These are phyloP conservation scores for Sphaerobolus stellatus DNA, from an alignment of 1,284 basidiomycete species.

Conservation along the genomic window DNA sequence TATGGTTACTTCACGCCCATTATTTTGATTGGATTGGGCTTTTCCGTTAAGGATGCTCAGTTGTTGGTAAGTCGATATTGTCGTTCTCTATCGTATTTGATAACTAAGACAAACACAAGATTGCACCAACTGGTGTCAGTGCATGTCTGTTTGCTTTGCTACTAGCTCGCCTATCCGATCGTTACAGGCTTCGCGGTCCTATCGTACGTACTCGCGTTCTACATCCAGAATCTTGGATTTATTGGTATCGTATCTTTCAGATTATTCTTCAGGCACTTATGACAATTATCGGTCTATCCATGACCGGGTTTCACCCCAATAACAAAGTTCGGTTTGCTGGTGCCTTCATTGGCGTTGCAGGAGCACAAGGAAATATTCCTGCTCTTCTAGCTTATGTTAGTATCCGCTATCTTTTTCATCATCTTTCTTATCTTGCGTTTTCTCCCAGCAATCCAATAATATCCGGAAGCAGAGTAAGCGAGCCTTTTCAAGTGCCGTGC, in stretches of 20 bases:
- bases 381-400: conserved; percentile 11
- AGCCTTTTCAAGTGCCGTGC: conserved; percentile 10
- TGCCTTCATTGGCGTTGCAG: conserved; percentile 10
- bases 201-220: conserved; percentile 4
- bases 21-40: conserved; percentile 13
- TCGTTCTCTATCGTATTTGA: neutral
- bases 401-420: neutral
- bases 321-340: conserved; percentile 11
- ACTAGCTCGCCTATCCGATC: conserved; percentile 5
- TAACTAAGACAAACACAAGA: neutral
- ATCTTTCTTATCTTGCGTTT: neutral
- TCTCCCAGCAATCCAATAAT: conserved; percentile 12
- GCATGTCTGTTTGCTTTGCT: conserved; percentile 9
- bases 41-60: conserved; percentile 12
- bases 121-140: conserved; percentile 10
- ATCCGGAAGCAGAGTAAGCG: conserved; percentile 12
- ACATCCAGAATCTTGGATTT: neutral
- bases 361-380: conserved; percentile 12
- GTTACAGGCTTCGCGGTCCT: neutral
- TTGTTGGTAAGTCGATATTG: conserved; percentile 2
- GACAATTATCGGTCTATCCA: conserved; percentile 9
- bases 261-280: conserved; percentile 8
- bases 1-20: conserved; percentile 15
- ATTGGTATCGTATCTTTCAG: neutral
- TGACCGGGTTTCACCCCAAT: conserved; percentile 10